Conservation (phyloP, 2,329 filamentous ascomycete genomes). For the Pseudocercospora crystallina region DNA sequence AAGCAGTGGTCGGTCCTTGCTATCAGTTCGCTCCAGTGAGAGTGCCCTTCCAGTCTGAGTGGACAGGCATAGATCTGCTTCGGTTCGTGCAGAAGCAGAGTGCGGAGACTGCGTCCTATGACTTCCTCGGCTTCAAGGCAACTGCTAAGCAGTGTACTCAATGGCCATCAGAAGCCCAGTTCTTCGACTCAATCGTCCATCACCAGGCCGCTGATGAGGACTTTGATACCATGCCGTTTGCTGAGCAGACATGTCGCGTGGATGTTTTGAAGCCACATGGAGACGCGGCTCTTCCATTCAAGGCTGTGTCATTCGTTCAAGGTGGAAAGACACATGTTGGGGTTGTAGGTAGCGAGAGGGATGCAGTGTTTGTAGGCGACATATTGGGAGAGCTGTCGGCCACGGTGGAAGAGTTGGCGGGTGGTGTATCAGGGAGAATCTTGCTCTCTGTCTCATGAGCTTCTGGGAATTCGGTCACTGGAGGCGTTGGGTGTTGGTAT, state of each 20-base stretch:
- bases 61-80: slow-evolving; percentile 38
- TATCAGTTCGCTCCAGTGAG: slow-evolving; percentile 68
- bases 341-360: slow-evolving; percentile 59
- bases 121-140: slow-evolving; percentile 38
- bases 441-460: too few relatives aligned
- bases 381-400: not conserved
- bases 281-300: slow-evolving; percentile 61
- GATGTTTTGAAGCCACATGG: slow-evolving; percentile 47
- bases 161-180: not conserved
- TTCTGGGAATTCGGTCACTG: too few relatives aligned
- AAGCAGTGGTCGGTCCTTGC: slow-evolving; percentile 62
- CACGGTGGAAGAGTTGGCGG: not conserved
- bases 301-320: slow-evolving; percentile 61
- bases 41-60: slow-evolving; percentile 51
- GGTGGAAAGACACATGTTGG: slow-evolving; percentile 56
- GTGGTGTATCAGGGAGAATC: too few relatives aligned
- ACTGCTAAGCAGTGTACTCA: slow-evolving; percentile 38
- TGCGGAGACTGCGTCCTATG: slow-evolving; percentile 35
- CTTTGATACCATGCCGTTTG: slow-evolving; percentile 56
- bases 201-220: slow-evolving; percentile 35
- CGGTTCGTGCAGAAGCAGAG: slow-evolving; percentile 38
- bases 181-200: slow-evolving; percentile 5
- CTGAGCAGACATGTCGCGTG: slow-evolving; percentile 29
- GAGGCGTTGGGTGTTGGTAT: too few relatives aligned
- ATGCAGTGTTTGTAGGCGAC: not conserved